Evolutionary conservation across 306 rosid genomes (phyloP).

Genomic region (Fragaria iinumae): DNA sequence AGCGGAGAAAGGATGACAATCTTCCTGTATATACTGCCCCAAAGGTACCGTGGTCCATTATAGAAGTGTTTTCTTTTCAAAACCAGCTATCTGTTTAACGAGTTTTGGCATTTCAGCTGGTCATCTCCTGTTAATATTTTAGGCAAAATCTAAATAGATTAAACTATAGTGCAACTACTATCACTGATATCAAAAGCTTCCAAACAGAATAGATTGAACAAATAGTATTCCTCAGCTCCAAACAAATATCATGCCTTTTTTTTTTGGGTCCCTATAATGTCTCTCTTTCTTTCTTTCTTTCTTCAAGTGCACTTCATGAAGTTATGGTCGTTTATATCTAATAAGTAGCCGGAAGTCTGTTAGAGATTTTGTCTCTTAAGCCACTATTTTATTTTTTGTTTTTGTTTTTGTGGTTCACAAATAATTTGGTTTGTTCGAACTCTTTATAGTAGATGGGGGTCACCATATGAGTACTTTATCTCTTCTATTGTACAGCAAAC

Average conservation of each 20-base stretch:
- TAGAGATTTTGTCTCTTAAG: background rate
- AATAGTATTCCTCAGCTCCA: too few species aligned
- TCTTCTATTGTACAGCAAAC: slow-evolving; percentile 71
- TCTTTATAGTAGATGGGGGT: slow-evolving; percentile 3
- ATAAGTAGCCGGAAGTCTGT: background rate
- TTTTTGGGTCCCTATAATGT: too few species aligned
- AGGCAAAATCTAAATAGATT: background rate
- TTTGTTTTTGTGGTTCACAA: too few species aligned
- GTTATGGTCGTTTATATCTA: background rate
- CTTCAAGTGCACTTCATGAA: too few species aligned
- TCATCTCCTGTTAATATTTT: background rate
- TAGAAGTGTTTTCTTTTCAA: background rate
- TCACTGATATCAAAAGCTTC: background rate
- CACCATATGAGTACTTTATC: slow-evolving; percentile 16
- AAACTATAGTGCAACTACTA: background rate
- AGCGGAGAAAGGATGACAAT: slow-evolving; percentile 52
- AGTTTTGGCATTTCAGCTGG: background rate
- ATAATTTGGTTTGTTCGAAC: slow-evolving; percentile 3
- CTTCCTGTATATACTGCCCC: slow-evolving; percentile 89
- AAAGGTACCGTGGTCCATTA: slow-evolving; percentile 47
- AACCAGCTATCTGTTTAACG: background rate
- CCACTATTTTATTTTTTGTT: too few species aligned
- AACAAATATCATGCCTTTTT: too few species aligned
- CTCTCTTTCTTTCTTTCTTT: too few species aligned
- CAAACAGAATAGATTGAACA: too few species aligned